Conservation (phyloP, 768 basidiomycete genomes). For the Leccinum disarticulatum region DNA sequence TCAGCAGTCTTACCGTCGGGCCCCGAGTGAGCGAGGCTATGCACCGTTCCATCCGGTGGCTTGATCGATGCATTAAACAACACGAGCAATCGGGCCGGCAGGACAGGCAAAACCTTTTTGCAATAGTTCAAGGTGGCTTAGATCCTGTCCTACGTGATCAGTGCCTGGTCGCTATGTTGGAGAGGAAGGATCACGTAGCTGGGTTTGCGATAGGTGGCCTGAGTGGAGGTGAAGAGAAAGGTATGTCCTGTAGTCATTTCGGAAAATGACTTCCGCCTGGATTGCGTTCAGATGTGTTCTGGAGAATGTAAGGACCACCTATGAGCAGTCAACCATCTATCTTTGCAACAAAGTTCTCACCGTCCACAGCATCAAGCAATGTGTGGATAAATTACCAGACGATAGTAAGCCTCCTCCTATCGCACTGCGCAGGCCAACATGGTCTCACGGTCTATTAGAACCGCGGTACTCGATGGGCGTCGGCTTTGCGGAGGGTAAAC, state of each 20-base stretch:
- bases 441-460: constrained; percentile 42
- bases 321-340: background rate
- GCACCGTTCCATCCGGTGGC: constrained; percentile 85
- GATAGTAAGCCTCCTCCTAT: constrained; percentile 53
- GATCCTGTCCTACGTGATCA: constrained; percentile 66
- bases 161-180: constrained; percentile 81
- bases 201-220: constrained; percentile 91
- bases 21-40: constrained; percentile 86
- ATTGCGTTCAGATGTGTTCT: constrained; percentile 65
- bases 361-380: constrained; percentile 68
- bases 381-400: constrained; percentile 72
- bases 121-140: constrained; percentile 89
- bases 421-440: background rate
- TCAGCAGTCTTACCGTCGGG: constrained; percentile 77
- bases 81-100: constrained; percentile 69
- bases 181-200: constrained; percentile 71
- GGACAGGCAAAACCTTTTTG: constrained; percentile 79
- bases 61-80: constrained; percentile 80
- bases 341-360: constrained; percentile 10
- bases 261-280: constrained; percentile 5
- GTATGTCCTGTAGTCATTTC: constrained; percentile 35
- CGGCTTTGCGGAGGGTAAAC: constrained; percentile 84
- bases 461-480: constrained; percentile 93
- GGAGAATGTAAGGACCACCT: constrained; percentile 64
- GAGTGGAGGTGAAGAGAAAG: constrained; percentile 91